Conservation (phyloP, 345 rosid species). For the Euphorbia tirucalli region DNA sequence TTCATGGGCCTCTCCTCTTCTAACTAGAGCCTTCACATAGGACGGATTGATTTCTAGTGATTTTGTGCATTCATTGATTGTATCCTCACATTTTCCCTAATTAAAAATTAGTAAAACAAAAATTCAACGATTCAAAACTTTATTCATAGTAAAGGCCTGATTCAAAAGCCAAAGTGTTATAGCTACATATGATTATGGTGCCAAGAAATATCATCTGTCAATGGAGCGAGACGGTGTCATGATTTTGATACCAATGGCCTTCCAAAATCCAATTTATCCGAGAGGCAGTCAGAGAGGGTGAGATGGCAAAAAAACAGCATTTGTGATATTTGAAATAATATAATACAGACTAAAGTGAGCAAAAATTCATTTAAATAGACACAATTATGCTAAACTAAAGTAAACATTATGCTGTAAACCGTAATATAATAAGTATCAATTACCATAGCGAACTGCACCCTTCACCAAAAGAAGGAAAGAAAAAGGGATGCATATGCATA, state of each 20-base stretch:
- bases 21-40: slow-evolving; percentile 65
- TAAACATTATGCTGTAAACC: not conserved
- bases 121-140: not conserved
- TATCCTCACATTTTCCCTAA: slow-evolving; percentile 72
- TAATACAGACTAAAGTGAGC: not conserved
- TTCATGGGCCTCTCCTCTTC: slow-evolving; percentile 90
- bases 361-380: not conserved
- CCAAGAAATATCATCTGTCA: not conserved
- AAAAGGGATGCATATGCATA: not conserved
- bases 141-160: not conserved
- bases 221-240: too few species aligned
- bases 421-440: not conserved
- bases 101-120: not conserved
- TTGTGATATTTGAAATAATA: not conserved
- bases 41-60: slow-evolving; percentile 75
- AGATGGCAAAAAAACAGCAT: not conserved
- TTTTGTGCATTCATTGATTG: slow-evolving; percentile 80
- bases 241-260: too few species aligned
- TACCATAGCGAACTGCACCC: not conserved
- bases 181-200: not conserved
- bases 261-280: too few species aligned
- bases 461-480: not conserved
- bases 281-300: not conserved
- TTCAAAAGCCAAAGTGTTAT: not conserved
- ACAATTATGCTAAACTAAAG: not conserved